phyloP scores from a whole-genome alignment of 2,329 filamentous ascomycete genomes.

The Fusarium chaquense region DNA sequence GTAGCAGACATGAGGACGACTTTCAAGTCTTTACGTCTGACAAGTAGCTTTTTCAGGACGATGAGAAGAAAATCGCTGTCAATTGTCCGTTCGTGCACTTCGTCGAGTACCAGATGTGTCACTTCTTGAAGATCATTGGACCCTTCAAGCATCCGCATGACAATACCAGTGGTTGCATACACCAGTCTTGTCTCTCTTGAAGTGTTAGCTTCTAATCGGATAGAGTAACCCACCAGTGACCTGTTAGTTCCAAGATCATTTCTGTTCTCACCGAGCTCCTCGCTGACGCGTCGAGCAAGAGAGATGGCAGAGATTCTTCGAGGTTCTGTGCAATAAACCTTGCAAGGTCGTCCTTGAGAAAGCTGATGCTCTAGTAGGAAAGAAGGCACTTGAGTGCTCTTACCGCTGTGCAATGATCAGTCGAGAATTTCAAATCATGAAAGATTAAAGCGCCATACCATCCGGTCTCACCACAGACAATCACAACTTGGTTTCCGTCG shows the following conservation, averaged over 20 bases:
- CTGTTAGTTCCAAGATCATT: constrained; percentile 83
- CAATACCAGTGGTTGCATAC: constrained; percentile 90
- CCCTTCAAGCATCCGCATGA: constrained; percentile 97
- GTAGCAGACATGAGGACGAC: constrained; percentile 98
- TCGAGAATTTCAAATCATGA: neutral
- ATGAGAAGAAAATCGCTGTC: constrained; percentile 97
- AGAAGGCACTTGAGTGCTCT: constrained; percentile 96
- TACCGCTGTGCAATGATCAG: constrained; percentile 69
- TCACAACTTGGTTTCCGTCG: constrained; percentile 84
- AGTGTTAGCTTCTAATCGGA: constrained; percentile 89
- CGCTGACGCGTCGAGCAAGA: constrained; percentile 89
- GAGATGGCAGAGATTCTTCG: constrained; percentile 97
- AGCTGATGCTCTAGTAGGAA: constrained; percentile 93
- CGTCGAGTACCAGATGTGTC: constrained; percentile 95
- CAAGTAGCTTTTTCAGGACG: constrained; percentile 85
- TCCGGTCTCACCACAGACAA: constrained; percentile 96
- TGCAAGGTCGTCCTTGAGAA: constrained; percentile 81
- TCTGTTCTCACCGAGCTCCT: constrained; percentile 89
- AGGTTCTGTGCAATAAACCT: constrained; percentile 95
- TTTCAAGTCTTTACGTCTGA: constrained; percentile 83
- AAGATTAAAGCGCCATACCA: constrained; percentile 63
- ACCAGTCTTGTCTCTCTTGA: constrained; percentile 85
- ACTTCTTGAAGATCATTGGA: constrained; percentile 88
- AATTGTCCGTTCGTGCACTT: constrained; percentile 96
- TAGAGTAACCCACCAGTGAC: constrained; percentile 94